Percentiles rank a stretch among this genome's conserved stretches.
Evolutionary conservation across 768 basidiomycete genomes (phyloP).

Genomic region (Lactarius deliciosus): DNA sequence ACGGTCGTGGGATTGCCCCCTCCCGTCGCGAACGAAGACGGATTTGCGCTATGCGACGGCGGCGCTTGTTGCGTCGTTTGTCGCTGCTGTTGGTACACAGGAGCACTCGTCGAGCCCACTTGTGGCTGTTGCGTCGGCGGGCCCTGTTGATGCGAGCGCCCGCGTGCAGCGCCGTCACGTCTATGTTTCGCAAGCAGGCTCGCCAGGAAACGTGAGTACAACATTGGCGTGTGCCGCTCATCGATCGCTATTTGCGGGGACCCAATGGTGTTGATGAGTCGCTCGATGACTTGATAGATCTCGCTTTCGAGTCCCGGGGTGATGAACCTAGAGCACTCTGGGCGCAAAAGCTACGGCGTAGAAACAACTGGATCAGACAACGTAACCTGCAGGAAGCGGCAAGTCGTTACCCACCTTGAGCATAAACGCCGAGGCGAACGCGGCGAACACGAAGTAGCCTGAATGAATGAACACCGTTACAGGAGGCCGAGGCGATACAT

Average conservation of each 20-base stretch:
- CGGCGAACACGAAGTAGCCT: conserved; percentile 33
- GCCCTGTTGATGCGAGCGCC: conserved; percentile 20
- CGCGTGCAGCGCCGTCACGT: conserved; percentile 29
- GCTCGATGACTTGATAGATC: conserved; percentile 62
- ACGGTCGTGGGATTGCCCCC: neutral
- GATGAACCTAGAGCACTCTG: conserved; percentile 65
- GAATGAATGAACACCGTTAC: neutral
- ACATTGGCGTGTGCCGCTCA: conserved; percentile 75
- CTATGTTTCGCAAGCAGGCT: conserved; percentile 59
- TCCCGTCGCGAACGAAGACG: neutral
- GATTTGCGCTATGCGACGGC: neutral
- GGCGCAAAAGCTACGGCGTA: conserved; percentile 69
- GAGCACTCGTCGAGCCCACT: conserved; percentile 1
- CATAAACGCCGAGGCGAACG: conserved; percentile 70
- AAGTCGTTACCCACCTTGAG: conserved; percentile 55
- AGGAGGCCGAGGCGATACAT: neutral
- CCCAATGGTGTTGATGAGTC: conserved; percentile 63
- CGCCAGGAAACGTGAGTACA: conserved; percentile 77
- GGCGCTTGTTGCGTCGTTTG: neutral
- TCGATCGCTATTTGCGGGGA: conserved; percentile 75
- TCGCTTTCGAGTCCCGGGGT: conserved; percentile 56
- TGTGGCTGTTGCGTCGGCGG: conserved; percentile 25
- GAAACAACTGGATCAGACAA: conserved; percentile 2
- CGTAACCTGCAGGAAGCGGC: too few relatives aligned
- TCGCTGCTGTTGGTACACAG: conserved; percentile 9